A percentile compares a stretch with the other conserved stretches of the same genome.
Conservation (phyloP, 805 yeast species). For the Candida palmyrensis region DNA sequence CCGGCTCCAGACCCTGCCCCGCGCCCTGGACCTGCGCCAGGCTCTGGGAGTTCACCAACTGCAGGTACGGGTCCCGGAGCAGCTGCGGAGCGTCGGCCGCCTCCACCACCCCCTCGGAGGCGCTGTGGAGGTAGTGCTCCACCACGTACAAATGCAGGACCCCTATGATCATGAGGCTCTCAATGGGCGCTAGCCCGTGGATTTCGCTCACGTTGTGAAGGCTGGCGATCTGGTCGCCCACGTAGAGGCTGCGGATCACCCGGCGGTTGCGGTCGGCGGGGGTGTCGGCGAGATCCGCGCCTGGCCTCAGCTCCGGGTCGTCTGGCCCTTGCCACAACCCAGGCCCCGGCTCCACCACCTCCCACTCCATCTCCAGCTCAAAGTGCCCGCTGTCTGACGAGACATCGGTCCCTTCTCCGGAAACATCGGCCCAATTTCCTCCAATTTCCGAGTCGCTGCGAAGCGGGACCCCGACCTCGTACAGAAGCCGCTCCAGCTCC, state of each 20-base stretch:
- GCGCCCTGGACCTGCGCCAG: neutral
- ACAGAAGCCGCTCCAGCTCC: constrained; percentile 39
- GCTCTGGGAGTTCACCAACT: constrained; percentile 50
- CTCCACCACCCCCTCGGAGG: constrained; percentile 54
- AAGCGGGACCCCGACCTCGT: constrained; percentile 36
- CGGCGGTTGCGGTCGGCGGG: constrained; percentile 61
- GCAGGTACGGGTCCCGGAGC: constrained; percentile 64
- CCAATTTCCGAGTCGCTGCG: constrained; percentile 10
- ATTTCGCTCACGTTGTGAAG: constrained; percentile 74
- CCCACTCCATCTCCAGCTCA: neutral
- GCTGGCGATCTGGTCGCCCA: constrained; percentile 66
- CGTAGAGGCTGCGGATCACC: constrained; percentile 60
- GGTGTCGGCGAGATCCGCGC: neutral
- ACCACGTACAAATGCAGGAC: constrained; percentile 59
- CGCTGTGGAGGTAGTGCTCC: constrained; percentile 60
- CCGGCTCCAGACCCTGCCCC: neutral
- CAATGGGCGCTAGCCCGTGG: constrained; percentile 70
- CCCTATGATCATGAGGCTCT: constrained; percentile 72
- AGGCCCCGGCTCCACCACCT: no score
- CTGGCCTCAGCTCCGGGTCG: neutral
- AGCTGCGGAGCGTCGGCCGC: constrained; percentile 58
- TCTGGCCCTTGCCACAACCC: no score
- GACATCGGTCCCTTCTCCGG: neutral
- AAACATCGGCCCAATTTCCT: no score
- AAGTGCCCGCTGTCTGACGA: neutral